Base-by-base conservation (phyloP, 371 early-diverging fungal species). In the Fennellomyces sp. region DNA sequence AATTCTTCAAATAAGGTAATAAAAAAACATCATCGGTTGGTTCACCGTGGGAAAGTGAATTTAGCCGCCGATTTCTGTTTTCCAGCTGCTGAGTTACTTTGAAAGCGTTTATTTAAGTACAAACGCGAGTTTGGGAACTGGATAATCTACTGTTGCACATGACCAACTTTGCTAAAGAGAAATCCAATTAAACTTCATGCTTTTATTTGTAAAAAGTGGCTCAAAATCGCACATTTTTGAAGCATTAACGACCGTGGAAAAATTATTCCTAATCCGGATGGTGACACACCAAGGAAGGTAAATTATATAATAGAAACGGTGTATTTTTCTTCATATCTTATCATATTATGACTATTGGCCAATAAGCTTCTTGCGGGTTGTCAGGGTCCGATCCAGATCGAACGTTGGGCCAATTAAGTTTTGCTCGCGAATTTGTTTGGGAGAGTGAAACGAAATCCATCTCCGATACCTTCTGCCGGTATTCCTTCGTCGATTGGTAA, bases 1-100 rank as follows among this genome's bases (percentile, higher is more conserved):
- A 45, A 45, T 45, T 45, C 45, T 23, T 45, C 45, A 45, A 45
- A 45, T 8, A 45, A 21, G 45, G 45, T 3, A 45, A 45, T 45
- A 45, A 45, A 23, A 4, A 45, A 8, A 23, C 21, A 45, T 5
- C 23, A 11, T 45, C n/a, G 45, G 45, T 45, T 45, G 45, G 45
- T 45, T 12, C 45, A 21, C 23, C 45, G 45, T 45, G 45, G 45
- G 45, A 45, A 45, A 45, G 3, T 8, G 10, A 45, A 23, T 45
- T 45, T 8, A 21, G 1, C 45, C n/a, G 0, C 45, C 45, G 45
- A 23, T 21, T 21, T 21, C 15, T 39, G 39, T 11, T 17, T 39
- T 39, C 39, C 17, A 5, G 35, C 13, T 6, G 35, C 13, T 33
- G 35, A 8, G 35, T 33, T 33, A 33, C 35, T 33, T 8, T 33